Base-by-base conservation (phyloP, 768 basidiomycete genomes). In the Trametes cinnabarina region DNA sequence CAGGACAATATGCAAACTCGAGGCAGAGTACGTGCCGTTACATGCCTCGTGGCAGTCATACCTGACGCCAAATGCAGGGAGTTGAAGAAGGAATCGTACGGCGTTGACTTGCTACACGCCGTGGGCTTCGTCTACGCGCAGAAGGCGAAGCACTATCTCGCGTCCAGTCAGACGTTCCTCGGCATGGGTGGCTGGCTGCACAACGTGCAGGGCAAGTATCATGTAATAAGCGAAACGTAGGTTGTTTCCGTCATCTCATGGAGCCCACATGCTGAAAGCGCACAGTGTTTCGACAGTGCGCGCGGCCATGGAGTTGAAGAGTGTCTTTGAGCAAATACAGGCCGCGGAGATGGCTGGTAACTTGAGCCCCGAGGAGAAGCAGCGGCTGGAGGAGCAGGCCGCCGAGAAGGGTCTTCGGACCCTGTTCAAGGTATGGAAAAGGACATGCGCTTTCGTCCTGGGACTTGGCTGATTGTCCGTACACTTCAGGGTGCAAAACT, bases 131-230 rank as follows among this genome's bases (percentile, higher is more conserved):
- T 92, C 5, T 96, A 96, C 69, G 72, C 75, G 19, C 81, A 88
- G 25, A 95, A 93, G 69, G 84, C 88, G 6, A 93, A 90, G 68
- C 91, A 94, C 35, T 86, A 86, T 66, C 79, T 91, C 0, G 93
- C 92, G 0, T 85, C 89, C 17, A 77, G 83, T 73, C 62, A 84
- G 78, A 77, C 85, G 0, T 75, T 83, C 11, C 76, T 93, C 47
- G 93, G 93, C 25, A 87, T 96, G 15, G 93, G 93, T 12, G 93
- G 94, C 7, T 96, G 93, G 93, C 69, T 95, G 57, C 93, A 95
- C 71, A 92, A 92, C 54, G 90, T 94, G 3, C 90, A 92, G 70
- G 90, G 90, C 12, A 94, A 92, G 74, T 94, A 93, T 48, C 92
- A 95, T 67, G 88, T 94, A 17, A 90, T 96, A 72, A 93, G 91